Evolutionary conservation across 1,284 basidiomycete genomes (phyloP).

Genomic region (Neonothopanus nambi): DNA sequence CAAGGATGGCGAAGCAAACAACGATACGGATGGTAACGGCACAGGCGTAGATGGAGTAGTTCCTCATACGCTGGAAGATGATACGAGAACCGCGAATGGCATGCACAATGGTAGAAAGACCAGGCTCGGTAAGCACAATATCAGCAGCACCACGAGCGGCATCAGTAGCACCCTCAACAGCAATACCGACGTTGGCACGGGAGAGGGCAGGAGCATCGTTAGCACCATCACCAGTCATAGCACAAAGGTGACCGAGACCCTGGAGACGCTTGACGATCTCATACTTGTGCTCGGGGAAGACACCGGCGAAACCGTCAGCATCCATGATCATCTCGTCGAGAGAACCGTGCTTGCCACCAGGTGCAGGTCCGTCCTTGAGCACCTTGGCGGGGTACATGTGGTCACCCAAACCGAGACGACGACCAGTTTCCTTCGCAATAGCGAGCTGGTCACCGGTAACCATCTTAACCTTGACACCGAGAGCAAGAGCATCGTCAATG

Average conservation of each 20-base stretch:
- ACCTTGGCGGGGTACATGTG: constrained; percentile 98
- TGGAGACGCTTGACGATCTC: constrained; percentile 90
- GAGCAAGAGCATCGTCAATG: constrained; percentile 93
- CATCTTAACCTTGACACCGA: constrained; percentile 99
- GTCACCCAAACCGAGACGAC: constrained; percentile 91
- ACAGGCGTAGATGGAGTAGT: constrained; percentile 92
- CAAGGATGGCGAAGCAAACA: constrained; percentile 93
- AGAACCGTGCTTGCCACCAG: constrained; percentile 75
- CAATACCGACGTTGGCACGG: constrained; percentile 95
- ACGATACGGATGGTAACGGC: constrained; percentile 98
- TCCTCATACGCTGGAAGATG: constrained; percentile 98
- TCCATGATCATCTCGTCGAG: constrained; percentile 95
- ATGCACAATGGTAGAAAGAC: constrained; percentile 95
- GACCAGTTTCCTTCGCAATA: constrained; percentile 98
- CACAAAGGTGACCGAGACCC: constrained; percentile 84
- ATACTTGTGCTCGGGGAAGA: constrained; percentile 96
- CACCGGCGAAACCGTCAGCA: constrained; percentile 90
- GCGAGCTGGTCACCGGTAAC: constrained; percentile 99
- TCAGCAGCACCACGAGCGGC: constrained; percentile 95
- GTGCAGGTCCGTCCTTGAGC: constrained; percentile 86
- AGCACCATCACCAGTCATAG: constrained; percentile 97
- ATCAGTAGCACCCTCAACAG: constrained; percentile 95
- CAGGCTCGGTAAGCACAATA: constrained; percentile 93
- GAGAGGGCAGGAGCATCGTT: constrained; percentile 95
- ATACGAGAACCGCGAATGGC: constrained; percentile 94